phyloP scores from a whole-genome alignment of 108 stramenopile species.

The Cyclotella atomus region DNA sequence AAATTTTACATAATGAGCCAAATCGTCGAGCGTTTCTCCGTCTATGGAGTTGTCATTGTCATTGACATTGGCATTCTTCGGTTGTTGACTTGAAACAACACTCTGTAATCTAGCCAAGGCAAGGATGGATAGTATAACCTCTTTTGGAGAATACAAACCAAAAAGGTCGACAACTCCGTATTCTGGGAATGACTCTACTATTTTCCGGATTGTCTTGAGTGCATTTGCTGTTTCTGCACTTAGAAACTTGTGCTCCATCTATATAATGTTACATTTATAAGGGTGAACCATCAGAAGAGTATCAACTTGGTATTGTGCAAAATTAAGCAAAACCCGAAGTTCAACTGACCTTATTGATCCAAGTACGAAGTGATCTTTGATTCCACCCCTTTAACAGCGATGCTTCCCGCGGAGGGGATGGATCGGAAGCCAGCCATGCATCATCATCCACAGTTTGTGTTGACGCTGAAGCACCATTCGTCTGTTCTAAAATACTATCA shows the following conservation, averaged over 20 bases:
- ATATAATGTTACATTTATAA: neutral
- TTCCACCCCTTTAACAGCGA: conserved; percentile 8
- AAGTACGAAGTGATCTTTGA: conserved; percentile 6
- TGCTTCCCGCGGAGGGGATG: conserved; percentile 7
- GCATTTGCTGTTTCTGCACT: conserved; percentile 56
- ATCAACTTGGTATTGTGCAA: neutral
- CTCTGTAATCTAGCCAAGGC: conserved; percentile 52
- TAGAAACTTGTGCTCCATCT: conserved; percentile 56
- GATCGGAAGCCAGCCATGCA: neutral
- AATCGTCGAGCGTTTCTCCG: conserved; percentile 49
- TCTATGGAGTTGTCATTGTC: conserved; percentile 26
- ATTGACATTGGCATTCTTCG: neutral
- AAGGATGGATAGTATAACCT: conserved; percentile 45
- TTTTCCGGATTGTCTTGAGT: conserved; percentile 58
- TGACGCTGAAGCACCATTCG: too few relatives aligned
- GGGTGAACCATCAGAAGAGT: neutral
- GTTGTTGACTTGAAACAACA: conserved; percentile 26
- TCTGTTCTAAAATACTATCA: conserved; percentile 6
- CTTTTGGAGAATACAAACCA: conserved; percentile 53
- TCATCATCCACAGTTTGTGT: neutral
- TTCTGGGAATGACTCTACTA: conserved; percentile 55
- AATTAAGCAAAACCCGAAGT: neutral
- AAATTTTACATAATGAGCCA: conserved; percentile 63
- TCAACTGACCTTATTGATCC: conserved; percentile 13
- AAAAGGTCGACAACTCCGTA: conserved; percentile 66